Evolutionary conservation across 1,284 basidiomycete species (phyloP), one percentile per base, ranked within the genome.

Genomic region (Porodaedalea pini): DNA sequence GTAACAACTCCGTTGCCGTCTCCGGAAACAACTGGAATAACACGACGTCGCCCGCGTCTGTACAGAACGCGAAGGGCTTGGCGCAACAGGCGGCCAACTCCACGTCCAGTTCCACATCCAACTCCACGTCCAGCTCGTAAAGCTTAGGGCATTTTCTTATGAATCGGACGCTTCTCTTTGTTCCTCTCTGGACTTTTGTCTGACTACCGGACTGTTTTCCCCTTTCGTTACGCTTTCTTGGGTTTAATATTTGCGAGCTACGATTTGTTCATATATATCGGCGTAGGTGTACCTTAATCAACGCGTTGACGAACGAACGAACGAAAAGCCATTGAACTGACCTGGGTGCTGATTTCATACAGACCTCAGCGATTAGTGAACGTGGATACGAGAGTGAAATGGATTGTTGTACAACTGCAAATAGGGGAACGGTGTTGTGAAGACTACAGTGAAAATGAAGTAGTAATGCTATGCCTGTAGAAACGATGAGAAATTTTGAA

Each of bases 51-150:
- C 65, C 65, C 2, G 41, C 27, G 2, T 63, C 64, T 21, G 65
- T 64, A 6, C 17, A 48, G 48, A 51, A 23, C 32, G 60, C 60
- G 31, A 55, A 56, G 17, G 36, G 34, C 23, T 29, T 54, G 21
- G 47, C 56, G 17, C n/a, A 48, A 27, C 37, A 51, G 25, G 56
- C 60, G 13, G 10, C 47, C 6, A 67, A 85, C 29, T 56, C 54
- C 32, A 61, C 40, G 17, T 39, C 43, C 29, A 49, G 49, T 23
- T 32, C 57, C 21, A 25, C 41, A 48, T 52, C 54, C 36, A 59
- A 50, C 52, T 58, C 57, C 27, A 52, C 55, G n/a, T 51, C 56
- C 29, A 57, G 41, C 40, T 60, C 58, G 21, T 58, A 47, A 58
- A n/a, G 13, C 3, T 19, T 21, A 21, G 39, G 51, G 19, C 51